These are phyloP conservation scores for Acanthamoeba rhysodes DNA, from an alignment of 208 protist species.

Conservation along the genomic window DNA sequence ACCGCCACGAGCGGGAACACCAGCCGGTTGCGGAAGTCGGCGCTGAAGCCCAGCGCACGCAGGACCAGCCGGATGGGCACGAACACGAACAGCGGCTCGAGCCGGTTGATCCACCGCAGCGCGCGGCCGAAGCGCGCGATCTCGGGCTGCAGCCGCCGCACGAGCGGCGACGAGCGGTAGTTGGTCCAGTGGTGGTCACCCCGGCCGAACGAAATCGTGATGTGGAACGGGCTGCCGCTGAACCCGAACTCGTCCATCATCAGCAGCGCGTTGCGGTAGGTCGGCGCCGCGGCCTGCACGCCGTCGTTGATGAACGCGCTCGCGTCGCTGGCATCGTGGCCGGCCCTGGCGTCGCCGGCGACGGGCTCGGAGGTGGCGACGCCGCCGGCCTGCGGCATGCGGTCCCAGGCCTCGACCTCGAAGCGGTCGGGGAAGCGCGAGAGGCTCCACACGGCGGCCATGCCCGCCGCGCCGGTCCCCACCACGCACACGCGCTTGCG, in stretches of 20 bases:
- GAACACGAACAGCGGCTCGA: slow-evolving; percentile 69
- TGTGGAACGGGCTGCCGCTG: slow-evolving; percentile 47
- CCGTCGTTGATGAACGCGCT: slow-evolving; percentile 80
- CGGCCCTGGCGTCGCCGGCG: background rate
- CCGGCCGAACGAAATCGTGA: slow-evolving; percentile 77
- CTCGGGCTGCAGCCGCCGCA: slow-evolving; percentile 34
- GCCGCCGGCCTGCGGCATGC: slow-evolving; percentile 18
- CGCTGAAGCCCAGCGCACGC: slow-evolving; percentile 58
- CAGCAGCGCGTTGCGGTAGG: slow-evolving; percentile 76
- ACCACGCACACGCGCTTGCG: slow-evolving; percentile 70
- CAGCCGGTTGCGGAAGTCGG: slow-evolving; percentile 75
- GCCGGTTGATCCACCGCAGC: slow-evolving; percentile 25
- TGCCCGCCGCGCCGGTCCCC: slow-evolving; percentile 67
- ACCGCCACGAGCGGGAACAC: slow-evolving; percentile 72
- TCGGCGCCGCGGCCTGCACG: slow-evolving; percentile 72
- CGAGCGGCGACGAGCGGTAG: slow-evolving; percentile 1
- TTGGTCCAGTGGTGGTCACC: slow-evolving; percentile 69
- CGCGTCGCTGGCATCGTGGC: too few relatives aligned
- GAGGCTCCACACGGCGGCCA: slow-evolving; percentile 77
- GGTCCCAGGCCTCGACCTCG: slow-evolving; percentile 76
- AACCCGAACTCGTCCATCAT: slow-evolving; percentile 71
- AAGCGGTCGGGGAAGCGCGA: slow-evolving; percentile 68
- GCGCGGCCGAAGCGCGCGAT: slow-evolving; percentile 65
- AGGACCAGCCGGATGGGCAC: slow-evolving; percentile 33
- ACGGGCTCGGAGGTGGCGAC: slow-evolving; percentile 74